Percentiles rank a stretch among this genome's conserved stretches.
phyloP scores from a whole-genome alignment of 2,329 filamentous ascomycete species.

The Didymella glomerata region DNA sequence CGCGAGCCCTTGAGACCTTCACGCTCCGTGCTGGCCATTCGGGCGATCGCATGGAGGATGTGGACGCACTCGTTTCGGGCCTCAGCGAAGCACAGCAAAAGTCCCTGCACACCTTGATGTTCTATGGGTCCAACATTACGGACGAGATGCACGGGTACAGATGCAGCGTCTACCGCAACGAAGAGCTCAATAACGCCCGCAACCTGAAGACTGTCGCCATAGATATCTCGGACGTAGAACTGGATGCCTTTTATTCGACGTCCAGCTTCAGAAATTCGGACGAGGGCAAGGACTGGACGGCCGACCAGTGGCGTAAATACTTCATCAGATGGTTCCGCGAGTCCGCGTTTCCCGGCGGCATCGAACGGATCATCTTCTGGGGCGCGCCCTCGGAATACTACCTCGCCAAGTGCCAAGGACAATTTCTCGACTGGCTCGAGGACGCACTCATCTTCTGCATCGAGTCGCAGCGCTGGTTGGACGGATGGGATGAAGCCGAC shows the following conservation, averaged over 20 bases:
- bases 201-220: slow-evolving; percentile 9
- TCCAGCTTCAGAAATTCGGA: background rate
- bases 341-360: slow-evolving; percentile 2
- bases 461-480: slow-evolving; percentile 8
- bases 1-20: slow-evolving; percentile 12
- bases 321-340: slow-evolving; percentile 11
- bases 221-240: slow-evolving; percentile 8
- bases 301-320: background rate
- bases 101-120: slow-evolving; percentile 20
- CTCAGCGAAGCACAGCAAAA: background rate
- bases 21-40: slow-evolving; percentile 16
- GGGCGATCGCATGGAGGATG: slow-evolving; percentile 1
- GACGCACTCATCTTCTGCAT: slow-evolving; percentile 12
- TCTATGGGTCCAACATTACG: slow-evolving; percentile 14
- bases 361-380: slow-evolving; percentile 19
- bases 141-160: slow-evolving; percentile 8
- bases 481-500: background rate
- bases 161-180: slow-evolving; percentile 12
- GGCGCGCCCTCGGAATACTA: background rate
- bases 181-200: slow-evolving; percentile 3
- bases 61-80: background rate
- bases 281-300: background rate
- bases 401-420: background rate
- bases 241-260: slow-evolving; percentile 2
- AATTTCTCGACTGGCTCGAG: slow-evolving; percentile 7